phyloP scores from a whole-genome alignment of 1,284 basidiomycete genomes.

The Anthracocystis walkeri region DNA sequence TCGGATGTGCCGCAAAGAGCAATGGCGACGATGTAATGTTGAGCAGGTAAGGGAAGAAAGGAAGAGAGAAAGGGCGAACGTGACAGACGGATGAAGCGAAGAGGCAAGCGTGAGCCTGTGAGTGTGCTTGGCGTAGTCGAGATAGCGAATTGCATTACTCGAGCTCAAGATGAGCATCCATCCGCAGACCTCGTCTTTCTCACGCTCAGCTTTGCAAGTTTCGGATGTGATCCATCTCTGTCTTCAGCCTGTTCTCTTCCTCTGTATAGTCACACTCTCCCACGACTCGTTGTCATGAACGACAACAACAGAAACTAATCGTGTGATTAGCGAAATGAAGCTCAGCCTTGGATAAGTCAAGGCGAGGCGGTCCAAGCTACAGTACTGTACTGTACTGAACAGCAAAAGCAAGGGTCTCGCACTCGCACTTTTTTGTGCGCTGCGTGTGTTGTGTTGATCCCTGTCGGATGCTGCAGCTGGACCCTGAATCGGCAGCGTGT shows the following conservation, averaged over 20 bases:
- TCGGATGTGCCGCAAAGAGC: neutral
- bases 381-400: too few relatives aligned
- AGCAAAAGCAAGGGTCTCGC: too few relatives aligned
- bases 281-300: neutral
- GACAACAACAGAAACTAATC: neutral
- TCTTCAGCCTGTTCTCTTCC: neutral
- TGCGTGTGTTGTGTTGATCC: neutral
- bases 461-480: slow-evolving; percentile 2
- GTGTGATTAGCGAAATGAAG: neutral
- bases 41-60: neutral
- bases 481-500: slow-evolving; percentile 6
- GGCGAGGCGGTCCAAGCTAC: slow-evolving; percentile 3
- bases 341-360: neutral
- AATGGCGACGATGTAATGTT: neutral
- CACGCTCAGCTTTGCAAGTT: neutral
- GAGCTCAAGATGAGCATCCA: slow-evolving; percentile 1
- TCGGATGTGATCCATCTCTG: neutral
- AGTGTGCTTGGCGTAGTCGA: too few relatives aligned
- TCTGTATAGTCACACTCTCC: neutral
- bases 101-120: too few relatives aligned
- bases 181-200: neutral
- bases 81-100: too few relatives aligned
- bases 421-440: neutral
- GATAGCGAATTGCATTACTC: neutral
- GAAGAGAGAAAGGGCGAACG: neutral